Evolutionary conservation across 2,329 filamentous ascomycete genomes (phyloP).

Genomic region (Ophiostoma angusticollis): DNA sequence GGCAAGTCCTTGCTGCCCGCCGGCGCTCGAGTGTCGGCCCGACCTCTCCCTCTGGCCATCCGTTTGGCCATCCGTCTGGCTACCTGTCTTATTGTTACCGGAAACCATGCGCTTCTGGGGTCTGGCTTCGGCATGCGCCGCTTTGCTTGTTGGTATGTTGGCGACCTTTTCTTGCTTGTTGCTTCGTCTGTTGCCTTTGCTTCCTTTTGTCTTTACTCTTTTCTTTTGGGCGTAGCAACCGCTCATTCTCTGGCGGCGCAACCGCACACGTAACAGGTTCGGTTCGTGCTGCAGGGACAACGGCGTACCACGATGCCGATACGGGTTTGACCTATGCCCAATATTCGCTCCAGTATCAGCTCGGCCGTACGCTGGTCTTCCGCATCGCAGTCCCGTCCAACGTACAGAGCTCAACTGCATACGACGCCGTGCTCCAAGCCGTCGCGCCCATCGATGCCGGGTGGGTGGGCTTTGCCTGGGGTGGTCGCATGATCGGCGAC

Average conservation of each 20-base stretch:
- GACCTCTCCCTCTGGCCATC: no score
- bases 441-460: slow-evolving; percentile 12
- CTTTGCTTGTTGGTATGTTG: background rate
- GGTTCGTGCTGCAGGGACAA: slow-evolving; percentile 2
- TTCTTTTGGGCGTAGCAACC: no score
- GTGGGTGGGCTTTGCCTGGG: slow-evolving; percentile 16
- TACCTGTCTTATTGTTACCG: no score
- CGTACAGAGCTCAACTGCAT: slow-evolving; percentile 11
- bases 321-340: slow-evolving; percentile 15
- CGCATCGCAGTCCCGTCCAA: slow-evolving; percentile 11
- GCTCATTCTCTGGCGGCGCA: no score
- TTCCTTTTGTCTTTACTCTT: no score
- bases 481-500: slow-evolving; percentile 13
- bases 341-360: slow-evolving; percentile 6
- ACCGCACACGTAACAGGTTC: no score
- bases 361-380: slow-evolving; percentile 7
- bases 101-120: slow-evolving; percentile 5
- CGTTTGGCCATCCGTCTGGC: no score
- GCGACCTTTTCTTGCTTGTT: background rate
- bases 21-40: no score
- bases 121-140: slow-evolving; percentile 2
- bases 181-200: no score
- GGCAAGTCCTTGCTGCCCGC: no score
- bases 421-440: slow-evolving; percentile 15
- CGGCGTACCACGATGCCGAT: slow-evolving; percentile 17